These are phyloP conservation scores for Neophaeococcomyces mojaviensis DNA, from an alignment of 2,329 filamentous ascomycete genomes.

Conservation along the genomic window DNA sequence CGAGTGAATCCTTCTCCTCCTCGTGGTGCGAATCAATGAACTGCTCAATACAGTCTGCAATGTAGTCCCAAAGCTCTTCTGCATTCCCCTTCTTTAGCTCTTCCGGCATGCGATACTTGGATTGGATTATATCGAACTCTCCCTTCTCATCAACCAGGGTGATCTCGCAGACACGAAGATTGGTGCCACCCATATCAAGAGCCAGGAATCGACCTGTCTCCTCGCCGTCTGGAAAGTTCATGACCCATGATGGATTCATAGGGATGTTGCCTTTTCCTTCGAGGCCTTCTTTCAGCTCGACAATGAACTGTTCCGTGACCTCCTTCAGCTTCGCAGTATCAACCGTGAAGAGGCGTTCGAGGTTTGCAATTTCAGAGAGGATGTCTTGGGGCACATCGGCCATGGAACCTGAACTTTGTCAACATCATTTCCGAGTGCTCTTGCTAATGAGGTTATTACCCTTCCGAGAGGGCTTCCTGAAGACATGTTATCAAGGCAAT, in stretches of 20 bases:
- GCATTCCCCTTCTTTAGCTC: conserved; percentile 78
- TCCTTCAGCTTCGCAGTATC: conserved; percentile 73
- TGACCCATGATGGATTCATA: conserved; percentile 97
- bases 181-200: conserved; percentile 93
- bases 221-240: conserved; percentile 76
- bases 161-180: conserved; percentile 89
- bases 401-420: conserved; percentile 62
- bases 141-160: conserved; percentile 79
- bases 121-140: conserved; percentile 90
- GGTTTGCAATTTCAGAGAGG: conserved; percentile 67
- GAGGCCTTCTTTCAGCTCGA: conserved; percentile 79
- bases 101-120: conserved; percentile 90
- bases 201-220: conserved; percentile 84
- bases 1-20: conserved; percentile 43
- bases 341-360: conserved; percentile 80
- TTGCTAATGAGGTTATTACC: conserved; percentile 46
- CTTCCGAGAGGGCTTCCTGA: conserved; percentile 60
- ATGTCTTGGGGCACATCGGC: conserved; percentile 83
- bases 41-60: conserved; percentile 83
- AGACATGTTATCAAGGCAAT: background rate
- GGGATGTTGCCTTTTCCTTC: conserved; percentile 90
- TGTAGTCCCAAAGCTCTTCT: conserved; percentile 89
- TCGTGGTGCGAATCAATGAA: conserved; percentile 83
- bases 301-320: conserved; percentile 82
- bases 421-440: conserved; percentile 3